Conservation (phyloP, 129 eudicot species). For the Glebionis coronaria region DNA sequence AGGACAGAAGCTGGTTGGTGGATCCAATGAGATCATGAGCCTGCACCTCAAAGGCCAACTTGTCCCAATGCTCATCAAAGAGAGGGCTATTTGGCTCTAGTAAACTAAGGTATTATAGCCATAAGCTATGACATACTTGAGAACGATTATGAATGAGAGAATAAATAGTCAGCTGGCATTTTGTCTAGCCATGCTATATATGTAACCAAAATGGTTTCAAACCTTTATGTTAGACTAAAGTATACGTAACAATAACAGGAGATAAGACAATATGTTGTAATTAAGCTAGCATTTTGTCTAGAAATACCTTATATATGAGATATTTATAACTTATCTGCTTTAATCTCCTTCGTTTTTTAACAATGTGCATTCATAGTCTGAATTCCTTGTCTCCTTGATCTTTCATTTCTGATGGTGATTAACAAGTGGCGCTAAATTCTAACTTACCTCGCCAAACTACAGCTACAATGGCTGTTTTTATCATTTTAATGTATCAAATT, state of each 20-base stretch:
- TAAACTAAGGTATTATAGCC: constrained; percentile 4
- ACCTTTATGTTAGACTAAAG: background rate
- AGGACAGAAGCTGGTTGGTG: too few species aligned
- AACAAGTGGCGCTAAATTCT: background rate
- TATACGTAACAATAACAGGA: background rate
- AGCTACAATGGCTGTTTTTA: background rate
- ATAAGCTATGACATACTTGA: constrained; percentile 19
- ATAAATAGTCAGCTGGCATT: constrained; percentile 27
- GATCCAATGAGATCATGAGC: too few species aligned
- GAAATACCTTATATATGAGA: too few species aligned
- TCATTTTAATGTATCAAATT: too few species aligned
- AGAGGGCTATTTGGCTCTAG: constrained; percentile 41
- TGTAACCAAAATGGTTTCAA: background rate
- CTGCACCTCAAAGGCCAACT: constrained; percentile 42
- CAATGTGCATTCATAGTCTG: background rate
- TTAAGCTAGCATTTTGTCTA: background rate
- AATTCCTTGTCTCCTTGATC: background rate
- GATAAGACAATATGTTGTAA: background rate
- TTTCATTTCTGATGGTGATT: background rate
- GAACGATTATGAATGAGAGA: constrained; percentile 15
- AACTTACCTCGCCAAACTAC: background rate
- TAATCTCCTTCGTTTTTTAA: background rate
- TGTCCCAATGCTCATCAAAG: constrained; percentile 60
- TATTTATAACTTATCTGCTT: background rate
- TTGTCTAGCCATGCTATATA: constrained; percentile 10